phyloP scores from a whole-genome alignment of 805 yeast genomes.

The Zygoascus flipseniorum region DNA sequence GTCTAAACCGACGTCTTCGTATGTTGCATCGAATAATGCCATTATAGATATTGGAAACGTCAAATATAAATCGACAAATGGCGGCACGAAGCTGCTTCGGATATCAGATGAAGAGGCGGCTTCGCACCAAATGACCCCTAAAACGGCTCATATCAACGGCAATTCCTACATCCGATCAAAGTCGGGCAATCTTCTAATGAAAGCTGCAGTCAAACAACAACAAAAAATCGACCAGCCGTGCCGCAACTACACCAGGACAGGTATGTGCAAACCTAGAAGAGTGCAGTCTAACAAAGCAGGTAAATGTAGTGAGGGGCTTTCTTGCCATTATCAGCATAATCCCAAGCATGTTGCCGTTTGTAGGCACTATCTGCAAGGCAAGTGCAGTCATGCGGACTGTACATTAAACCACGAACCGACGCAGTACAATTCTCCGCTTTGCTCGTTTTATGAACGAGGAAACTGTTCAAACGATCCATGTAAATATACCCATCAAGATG shows the following conservation, averaged over 20 bases:
- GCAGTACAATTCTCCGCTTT: slow-evolving; percentile 53
- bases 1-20: neutral
- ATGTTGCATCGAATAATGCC: neutral
- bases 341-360: slow-evolving; percentile 47
- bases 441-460: slow-evolving; percentile 43
- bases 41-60: slow-evolving; percentile 20
- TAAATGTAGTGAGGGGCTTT: slow-evolving; percentile 41
- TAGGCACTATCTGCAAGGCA: slow-evolving; percentile 37
- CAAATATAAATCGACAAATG: slow-evolving; percentile 13
- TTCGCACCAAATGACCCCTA: slow-evolving; percentile 8
- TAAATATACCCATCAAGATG: slow-evolving; percentile 42
- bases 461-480: slow-evolving; percentile 43
- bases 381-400: slow-evolving; percentile 44
- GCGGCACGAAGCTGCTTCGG: slow-evolving; percentile 21
- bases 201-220: neutral
- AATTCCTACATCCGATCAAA: slow-evolving; percentile 19
- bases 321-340: slow-evolving; percentile 50
- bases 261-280: slow-evolving; percentile 2
- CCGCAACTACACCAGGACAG: slow-evolving; percentile 9
- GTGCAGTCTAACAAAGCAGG: slow-evolving; percentile 30
- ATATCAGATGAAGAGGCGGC: slow-evolving; percentile 3
- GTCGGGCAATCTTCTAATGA: slow-evolving; percentile 12
- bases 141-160: slow-evolving; percentile 20
- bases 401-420: slow-evolving; percentile 46
- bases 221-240: slow-evolving; percentile 6